Evolutionary conservation across 2,329 filamentous ascomycete genomes (phyloP).

Genomic region (Thielaviopsis ethacetica): DNA sequence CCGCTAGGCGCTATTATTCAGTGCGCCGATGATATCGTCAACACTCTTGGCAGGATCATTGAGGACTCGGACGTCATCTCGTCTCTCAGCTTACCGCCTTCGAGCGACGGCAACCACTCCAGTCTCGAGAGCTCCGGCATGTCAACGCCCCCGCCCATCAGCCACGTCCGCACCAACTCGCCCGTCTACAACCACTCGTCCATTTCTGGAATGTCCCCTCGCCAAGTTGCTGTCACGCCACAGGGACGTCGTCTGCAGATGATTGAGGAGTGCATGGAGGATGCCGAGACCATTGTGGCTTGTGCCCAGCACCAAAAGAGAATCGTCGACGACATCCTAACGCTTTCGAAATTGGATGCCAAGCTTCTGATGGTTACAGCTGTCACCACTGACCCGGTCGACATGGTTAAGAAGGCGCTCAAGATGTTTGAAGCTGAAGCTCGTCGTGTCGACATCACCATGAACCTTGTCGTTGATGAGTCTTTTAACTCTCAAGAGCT

Average conservation of each 20-base stretch:
- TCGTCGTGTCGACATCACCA: slow-evolving; percentile 48
- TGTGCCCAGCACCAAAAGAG: slow-evolving; percentile 69
- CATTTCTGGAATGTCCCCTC: neutral
- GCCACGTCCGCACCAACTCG: neutral
- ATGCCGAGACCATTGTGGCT: slow-evolving; percentile 59
- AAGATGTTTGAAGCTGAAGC: slow-evolving; percentile 70
- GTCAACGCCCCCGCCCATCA: neutral
- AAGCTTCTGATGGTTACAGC: slow-evolving; percentile 58
- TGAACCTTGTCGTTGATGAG: slow-evolving; percentile 45
- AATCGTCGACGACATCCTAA: slow-evolving; percentile 61
- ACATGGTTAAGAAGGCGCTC: slow-evolving; percentile 48
- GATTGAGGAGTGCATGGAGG: slow-evolving; percentile 43
- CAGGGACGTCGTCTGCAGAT: neutral
- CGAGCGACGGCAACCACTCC: slow-evolving; percentile 5
- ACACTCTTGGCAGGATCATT: slow-evolving; percentile 27
- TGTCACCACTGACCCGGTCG: slow-evolving; percentile 49
- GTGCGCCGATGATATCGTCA: slow-evolving; percentile 54
- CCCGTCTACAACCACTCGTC: neutral
- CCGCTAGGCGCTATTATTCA: slow-evolving; percentile 58
- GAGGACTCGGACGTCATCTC: slow-evolving; percentile 20
- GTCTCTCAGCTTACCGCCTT: neutral
- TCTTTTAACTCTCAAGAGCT: slow-evolving; percentile 41
- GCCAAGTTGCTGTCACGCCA: neutral
- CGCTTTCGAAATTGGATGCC: slow-evolving; percentile 60
- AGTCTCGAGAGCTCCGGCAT: neutral